These are phyloP conservation scores for Salix koriyanagi DNA, from an alignment of 345 rosid species.

Conservation along the genomic window DNA sequence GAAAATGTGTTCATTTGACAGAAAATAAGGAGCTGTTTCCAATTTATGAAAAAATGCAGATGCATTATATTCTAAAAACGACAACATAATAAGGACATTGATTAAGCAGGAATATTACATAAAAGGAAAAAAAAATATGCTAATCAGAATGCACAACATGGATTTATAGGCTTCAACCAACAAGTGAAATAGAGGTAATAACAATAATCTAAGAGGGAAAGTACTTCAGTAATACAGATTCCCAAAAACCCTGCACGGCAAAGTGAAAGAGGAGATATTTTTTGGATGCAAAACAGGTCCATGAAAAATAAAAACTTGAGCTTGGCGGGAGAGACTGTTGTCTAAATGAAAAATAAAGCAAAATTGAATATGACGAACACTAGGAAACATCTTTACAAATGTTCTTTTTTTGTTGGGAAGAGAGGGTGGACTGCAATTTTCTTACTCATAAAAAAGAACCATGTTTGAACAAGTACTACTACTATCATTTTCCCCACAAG, in stretches of 20 bases:
- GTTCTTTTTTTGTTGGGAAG: neutral
- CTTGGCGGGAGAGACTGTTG: neutral
- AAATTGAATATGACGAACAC: neutral
- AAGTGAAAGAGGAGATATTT: neutral
- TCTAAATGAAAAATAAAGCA: neutral
- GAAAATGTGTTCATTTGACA: neutral
- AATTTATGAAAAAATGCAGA: neutral
- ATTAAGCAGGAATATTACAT: neutral
- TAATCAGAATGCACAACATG: neutral
- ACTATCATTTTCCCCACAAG: no score
- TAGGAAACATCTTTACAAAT: no score
- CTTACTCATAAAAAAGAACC: no score
- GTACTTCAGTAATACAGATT: neutral
- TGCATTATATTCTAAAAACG: neutral
- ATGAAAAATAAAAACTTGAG: neutral
- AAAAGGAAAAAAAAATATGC: neutral
- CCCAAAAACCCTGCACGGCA: neutral
- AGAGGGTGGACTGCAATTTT: no score
- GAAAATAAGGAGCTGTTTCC: neutral
- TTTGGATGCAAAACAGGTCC: neutral
- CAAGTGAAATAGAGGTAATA: neutral
- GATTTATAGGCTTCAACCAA: neutral
- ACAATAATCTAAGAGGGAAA: neutral
- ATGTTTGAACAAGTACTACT: no score
- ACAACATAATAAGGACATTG: neutral